Base-by-base conservation (phyloP, 1,284 basidiomycete species). In the Rhodotorula sp. region DNA sequence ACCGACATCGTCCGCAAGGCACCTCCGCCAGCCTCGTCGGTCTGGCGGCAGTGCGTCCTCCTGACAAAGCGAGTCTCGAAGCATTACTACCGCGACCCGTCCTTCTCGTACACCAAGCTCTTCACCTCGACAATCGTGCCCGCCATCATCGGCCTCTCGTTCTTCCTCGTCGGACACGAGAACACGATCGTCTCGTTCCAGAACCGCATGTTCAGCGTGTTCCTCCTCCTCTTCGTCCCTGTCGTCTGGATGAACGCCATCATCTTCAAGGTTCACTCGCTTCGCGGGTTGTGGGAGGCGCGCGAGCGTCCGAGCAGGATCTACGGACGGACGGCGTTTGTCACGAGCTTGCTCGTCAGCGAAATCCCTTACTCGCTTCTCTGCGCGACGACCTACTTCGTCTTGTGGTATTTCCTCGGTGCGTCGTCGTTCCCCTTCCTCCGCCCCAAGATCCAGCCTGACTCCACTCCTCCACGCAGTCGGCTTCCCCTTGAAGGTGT, bases 321-420 rank as follows among this genome's bases (percentile, higher is more conserved):
- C 65, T 91, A 91, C 78, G 90, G 88, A 1, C 87, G 88, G 0
- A 87, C 86, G 71, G 89, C 92, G 59, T 94, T 94, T 79, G 90
- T 91, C 13, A 85, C 91, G 58, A 88, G 87, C 16, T 59, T 76
- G 54, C 55, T 94, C 51, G 78, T 92, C 24, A 89, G 91, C 68
- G 92, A 94, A 81, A 85, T 91, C 70, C 92, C 90, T 1, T 89
- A 90, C 81, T 89, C 87, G 59, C 16, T 75, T 20, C 71, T 89
- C 4, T 92, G 90, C 73, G 88, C 85, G 2, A 78, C 87, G 61
- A 82, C 87, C 0, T 94, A 91, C 81, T 93, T 88, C 88, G 83
- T 87, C 48, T 80, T 82, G n/a, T 76, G 78, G 77, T 81, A 80
- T 71, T 81, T 76, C 69, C 87, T 90, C 1, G 87, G 88, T 78